A percentile compares a stretch with the other conserved stretches of the same genome.
Evolutionary conservation across 805 yeast genomes (phyloP).

Genomic region (Saccharomycopsis sp.): DNA sequence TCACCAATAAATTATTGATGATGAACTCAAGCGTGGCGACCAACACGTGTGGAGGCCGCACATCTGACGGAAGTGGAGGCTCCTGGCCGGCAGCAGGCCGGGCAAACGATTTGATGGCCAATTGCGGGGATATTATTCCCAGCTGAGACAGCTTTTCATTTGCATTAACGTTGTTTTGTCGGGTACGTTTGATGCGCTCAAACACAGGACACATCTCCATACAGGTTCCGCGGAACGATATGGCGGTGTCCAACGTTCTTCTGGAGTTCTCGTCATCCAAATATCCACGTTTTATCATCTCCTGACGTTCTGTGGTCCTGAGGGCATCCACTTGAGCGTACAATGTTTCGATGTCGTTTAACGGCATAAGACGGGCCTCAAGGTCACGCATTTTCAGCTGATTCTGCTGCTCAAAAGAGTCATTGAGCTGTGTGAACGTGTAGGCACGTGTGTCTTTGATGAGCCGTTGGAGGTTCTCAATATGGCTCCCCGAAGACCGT

Average conservation of each 20-base stretch:
- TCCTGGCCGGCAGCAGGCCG: slow-evolving; percentile 99
- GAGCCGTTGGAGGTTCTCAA: slow-evolving; percentile 27
- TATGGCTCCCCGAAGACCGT: slow-evolving; percentile 13
- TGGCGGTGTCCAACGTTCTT: slow-evolving; percentile 83
- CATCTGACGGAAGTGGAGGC: slow-evolving; percentile 96
- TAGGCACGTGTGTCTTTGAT: slow-evolving; percentile 29
- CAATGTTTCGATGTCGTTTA: slow-evolving; percentile 56
- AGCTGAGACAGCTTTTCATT: slow-evolving; percentile 65
- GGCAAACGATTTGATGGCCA: slow-evolving; percentile 86
- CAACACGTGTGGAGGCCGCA: slow-evolving; percentile 81
- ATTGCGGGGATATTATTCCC: slow-evolving; percentile 47
- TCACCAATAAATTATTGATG: slow-evolving; percentile 52
- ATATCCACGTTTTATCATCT: slow-evolving; percentile 73
- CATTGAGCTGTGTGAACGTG: slow-evolving; percentile 24
- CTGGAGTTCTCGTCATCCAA: slow-evolving; percentile 84
- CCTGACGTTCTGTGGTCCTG: slow-evolving; percentile 66
- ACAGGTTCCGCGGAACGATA: slow-evolving; percentile 82
- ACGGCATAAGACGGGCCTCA: slow-evolving; percentile 37
- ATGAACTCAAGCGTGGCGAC: slow-evolving; percentile 64
- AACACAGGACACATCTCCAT: slow-evolving; percentile 91
- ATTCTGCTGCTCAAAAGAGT: slow-evolving; percentile 71
- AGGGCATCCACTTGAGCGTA: slow-evolving; percentile 69
- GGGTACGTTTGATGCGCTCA: slow-evolving; percentile 81
- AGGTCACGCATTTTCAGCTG: slow-evolving; percentile 52
- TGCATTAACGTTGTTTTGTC: slow-evolving; percentile 78